Evolutionary conservation across 768 basidiomycete species (phyloP), one percentile per base, ranked within the genome.

Genomic region (Amanita rubescens): DNA sequence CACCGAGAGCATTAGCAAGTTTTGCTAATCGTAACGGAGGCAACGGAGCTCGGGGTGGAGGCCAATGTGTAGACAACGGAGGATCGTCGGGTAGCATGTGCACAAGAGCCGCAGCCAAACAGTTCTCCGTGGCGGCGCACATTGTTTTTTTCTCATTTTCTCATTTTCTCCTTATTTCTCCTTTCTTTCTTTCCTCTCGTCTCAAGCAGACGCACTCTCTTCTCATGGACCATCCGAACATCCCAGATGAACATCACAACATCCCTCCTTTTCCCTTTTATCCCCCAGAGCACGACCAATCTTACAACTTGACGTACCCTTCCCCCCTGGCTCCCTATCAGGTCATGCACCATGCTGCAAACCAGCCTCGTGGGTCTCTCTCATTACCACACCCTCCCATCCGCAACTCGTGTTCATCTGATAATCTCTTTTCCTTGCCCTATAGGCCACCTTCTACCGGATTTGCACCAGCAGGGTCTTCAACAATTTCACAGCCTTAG

Each of bases 1-100:
- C 82, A 43, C 90, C 90, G 41, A 93, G 81, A 3, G 90, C 90
- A 63, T 92, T 92, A 14, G 89, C 90, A 20, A 93, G 74, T 59
- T 85, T 88, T 33, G 87, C 90, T 9, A 92, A 80, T 11, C 87
- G 76, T 59, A 87, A 78, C 4, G 90, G 89, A 3, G 88, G 68
- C 7, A 92, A 71, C 3, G 90, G 90, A 20, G 84, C 66, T 61
- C 80, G 85, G 54, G 87, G 87, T 5, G 79, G 80, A 3, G 71
- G 72, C 86, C 87, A 86, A 65, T 73, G 58, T 51, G 69, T 72
- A 6, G 68, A 63, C 58, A 69, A 55, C 22, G 19, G 60, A 53
- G 9, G 65, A 56, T 17, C 39, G 39, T 41, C 20, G 39, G 20
- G 20, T 19, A 17, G 17, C 15, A 39, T 2, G n/a, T 7, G n/a